Evolutionary conservation across 129 eudicot species (phyloP).

Genomic region (carrot (Daucus carota)): DH1_v3.0 NC_030383.2:60853501-60854000

Average conservation of each 20-base stretch:
- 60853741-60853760: slow-evolving; percentile 73
- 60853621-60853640: neutral
- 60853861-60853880: slow-evolving; percentile 56
- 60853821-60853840: neutral
- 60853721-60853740: slow-evolving; percentile 31
- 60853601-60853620: slow-evolving; percentile 34
- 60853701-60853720: slow-evolving; percentile 29
- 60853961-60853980: neutral
- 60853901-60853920: slow-evolving; percentile 62
- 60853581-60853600: slow-evolving; percentile 43
- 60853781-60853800: neutral
- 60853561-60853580: slow-evolving; percentile 47
- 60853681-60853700: slow-evolving; percentile 24
- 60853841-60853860: slow-evolving; percentile 39
- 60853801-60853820: neutral
- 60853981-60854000: neutral
- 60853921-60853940: slow-evolving; percentile 8
- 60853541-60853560: slow-evolving; percentile 36
- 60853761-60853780: slow-evolving; percentile 59
- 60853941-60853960: neutral
- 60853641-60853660: neutral
- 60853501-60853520: neutral
- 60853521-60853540: slow-evolving; percentile 1
- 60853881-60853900: slow-evolving; percentile 68
- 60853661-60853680: neutral